Evolutionary conservation across 2,329 filamentous ascomycete species (phyloP), one percentile per base, ranked within the genome.

Genomic region (Aureobasidium lini): DNA sequence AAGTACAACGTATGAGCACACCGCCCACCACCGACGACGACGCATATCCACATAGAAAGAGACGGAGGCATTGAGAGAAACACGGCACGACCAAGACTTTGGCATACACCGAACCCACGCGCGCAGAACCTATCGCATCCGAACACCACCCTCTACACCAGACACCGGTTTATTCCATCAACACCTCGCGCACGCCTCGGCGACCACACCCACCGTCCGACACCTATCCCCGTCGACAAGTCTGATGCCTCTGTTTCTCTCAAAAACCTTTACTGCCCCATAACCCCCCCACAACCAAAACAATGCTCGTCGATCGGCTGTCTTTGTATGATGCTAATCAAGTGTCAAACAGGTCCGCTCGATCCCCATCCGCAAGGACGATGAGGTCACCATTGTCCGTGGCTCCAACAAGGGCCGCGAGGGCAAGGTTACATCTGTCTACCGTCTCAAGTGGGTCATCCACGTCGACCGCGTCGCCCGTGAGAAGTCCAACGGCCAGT

Each of bases 401-500:
- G 94, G 94, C 73, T 81, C 83, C 80, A 89, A 95, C 85, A 97
- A 97, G 85, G 94, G 93, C 76, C 90, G 91, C 74, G 93, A 97
- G 84, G 94, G 94, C 83, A 97, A 97, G 84, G 84, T 99, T 81
- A 92, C 87, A 72, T 90, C 89, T 73, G 93, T 97, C 77, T 99
- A 96, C 88, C 90, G 91, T 78, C 88, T 96, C 74, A 97, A 97
- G 82, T 99, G 94, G 81, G 84, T 91, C 75, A 87, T 99, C 76
- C 93, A 97, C 86, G 79, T 99, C 78, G 93, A 96, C 86, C 90
- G 93, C 73, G 87, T 99, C 76, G 87, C 87, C 78, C 90, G 92
- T 76, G 94, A 99, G 80, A 99, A 99, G 88, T 88, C 85, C 77
- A 94, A 91, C 77, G 93, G 94, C 80, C 92, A 96, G 84, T 89